Conservation (phyloP, 1,284 basidiomycete genomes). For the Amylostereum areolatum region DNA sequence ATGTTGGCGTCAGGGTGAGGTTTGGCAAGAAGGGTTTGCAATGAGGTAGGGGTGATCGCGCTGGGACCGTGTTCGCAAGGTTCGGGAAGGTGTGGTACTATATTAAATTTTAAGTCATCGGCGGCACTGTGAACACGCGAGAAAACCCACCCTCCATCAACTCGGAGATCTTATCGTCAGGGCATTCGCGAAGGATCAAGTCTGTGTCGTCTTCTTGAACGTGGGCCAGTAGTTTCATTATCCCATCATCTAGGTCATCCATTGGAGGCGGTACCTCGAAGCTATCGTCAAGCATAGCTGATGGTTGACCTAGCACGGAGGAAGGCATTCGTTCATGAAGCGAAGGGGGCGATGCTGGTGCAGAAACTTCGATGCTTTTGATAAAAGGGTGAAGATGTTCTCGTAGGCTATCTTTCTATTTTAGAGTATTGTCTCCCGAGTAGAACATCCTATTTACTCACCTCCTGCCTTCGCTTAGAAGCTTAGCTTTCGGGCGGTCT, state of each 20-base stretch:
- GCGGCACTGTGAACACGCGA: neutral
- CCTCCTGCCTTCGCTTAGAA: neutral
- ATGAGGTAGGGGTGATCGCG: conserved; percentile 9
- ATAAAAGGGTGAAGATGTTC: neutral
- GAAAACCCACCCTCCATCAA: neutral
- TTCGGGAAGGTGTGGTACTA: neutral
- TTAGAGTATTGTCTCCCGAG: neutral
- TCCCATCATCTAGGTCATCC: neutral
- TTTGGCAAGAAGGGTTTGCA: neutral
- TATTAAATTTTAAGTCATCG: neutral
- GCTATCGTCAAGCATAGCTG: neutral
- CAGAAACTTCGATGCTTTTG: neutral
- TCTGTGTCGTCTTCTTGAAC: neutral
- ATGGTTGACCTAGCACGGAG: neutral
- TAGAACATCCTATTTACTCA: neutral
- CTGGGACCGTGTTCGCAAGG: neutral
- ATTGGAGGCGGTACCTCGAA: neutral
- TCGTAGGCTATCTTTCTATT: neutral
- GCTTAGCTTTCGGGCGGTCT: neutral
- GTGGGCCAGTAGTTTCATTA: neutral
- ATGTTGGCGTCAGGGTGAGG: neutral
- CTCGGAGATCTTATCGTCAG: neutral
- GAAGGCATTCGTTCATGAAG: neutral
- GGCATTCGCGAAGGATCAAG: neutral
- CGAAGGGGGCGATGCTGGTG: neutral